A percentile compares a stretch with the other conserved stretches of the same genome.
These are phyloP conservation scores for Fallopia convolvulus DNA, from an alignment of 148 eudicot genomes.

Conservation along the genomic window DNA sequence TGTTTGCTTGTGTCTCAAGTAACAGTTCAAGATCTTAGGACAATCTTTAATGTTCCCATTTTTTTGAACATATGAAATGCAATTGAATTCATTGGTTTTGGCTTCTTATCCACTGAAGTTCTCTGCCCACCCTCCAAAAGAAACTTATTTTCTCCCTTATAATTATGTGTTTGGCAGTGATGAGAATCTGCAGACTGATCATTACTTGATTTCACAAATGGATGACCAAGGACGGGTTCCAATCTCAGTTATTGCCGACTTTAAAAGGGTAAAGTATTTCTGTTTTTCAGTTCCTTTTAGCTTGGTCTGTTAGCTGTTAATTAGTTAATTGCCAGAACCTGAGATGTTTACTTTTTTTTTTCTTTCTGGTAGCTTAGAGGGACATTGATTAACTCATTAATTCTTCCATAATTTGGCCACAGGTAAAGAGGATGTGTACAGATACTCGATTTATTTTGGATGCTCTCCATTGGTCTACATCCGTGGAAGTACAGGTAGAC, in stretches of 20 bases:
- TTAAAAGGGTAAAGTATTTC: slow-evolving; percentile 60
- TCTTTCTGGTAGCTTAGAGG: slow-evolving; percentile 9
- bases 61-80: background rate
- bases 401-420: slow-evolving; percentile 18
- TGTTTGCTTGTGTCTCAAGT: background rate
- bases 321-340: background rate
- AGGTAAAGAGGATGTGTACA: slow-evolving; percentile 81
- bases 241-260: slow-evolving; percentile 64
- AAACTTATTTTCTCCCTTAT: background rate
- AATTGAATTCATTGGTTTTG: background rate
- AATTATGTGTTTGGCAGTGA: slow-evolving; percentile 56
- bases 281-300: background rate
- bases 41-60: background rate
- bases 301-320: background rate
- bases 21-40: background rate
- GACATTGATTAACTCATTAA: background rate
- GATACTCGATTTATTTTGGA: slow-evolving; percentile 69
- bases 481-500: slow-evolving; percentile 74
- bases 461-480: slow-evolving; percentile 56
- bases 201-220: slow-evolving; percentile 73
- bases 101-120: background rate
- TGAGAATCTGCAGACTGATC: slow-evolving; percentile 67
- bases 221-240: slow-evolving; percentile 91
- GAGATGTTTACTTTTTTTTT: background rate
- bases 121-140: background rate